phyloP scores from a whole-genome alignment of 2,329 filamentous ascomycete species.

The Penicillium oxalicum region DNA sequence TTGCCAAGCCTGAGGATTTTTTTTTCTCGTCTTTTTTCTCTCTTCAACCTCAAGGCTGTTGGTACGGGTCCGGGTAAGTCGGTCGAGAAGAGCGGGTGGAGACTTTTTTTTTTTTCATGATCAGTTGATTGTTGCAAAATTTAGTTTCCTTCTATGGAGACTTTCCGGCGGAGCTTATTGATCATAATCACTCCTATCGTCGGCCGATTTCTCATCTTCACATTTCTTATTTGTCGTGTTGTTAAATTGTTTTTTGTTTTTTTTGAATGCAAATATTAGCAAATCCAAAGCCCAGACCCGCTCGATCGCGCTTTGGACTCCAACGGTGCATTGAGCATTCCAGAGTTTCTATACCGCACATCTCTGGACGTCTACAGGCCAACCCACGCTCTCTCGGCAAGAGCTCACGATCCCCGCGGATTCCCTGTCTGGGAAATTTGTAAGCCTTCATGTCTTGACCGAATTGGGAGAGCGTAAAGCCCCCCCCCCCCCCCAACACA shows the following conservation, averaged over 20 bases:
- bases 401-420: slow-evolving; percentile 23
- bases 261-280: too few relatives aligned
- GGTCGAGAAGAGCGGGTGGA: slow-evolving; percentile 1
- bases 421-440: slow-evolving; percentile 21
- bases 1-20: too few relatives aligned
- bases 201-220: neutral
- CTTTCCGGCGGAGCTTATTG: slow-evolving; percentile 20
- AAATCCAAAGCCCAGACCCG: neutral
- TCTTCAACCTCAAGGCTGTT: too few relatives aligned
- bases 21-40: too few relatives aligned
- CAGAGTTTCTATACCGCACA: slow-evolving; percentile 4
- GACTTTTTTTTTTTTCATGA: slow-evolving; percentile 9
- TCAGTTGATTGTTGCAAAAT: slow-evolving; percentile 24
- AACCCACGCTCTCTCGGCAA: neutral
- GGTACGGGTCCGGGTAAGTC: neutral
- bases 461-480: neutral
- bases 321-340: neutral
- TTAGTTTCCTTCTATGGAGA: slow-evolving; percentile 19
- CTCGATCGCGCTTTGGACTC: slow-evolving; percentile 3
- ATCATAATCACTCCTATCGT: slow-evolving; percentile 1
- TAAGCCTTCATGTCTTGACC: slow-evolving; percentile 15
- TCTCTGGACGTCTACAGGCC: slow-evolving; percentile 14
- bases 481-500: neutral
- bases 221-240: too few relatives aligned
- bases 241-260: too few relatives aligned